Evolutionary conservation across 1,284 basidiomycete species (phyloP), one percentile per base, ranked within the genome.

Genomic region (Thelephora terrestris): DNA sequence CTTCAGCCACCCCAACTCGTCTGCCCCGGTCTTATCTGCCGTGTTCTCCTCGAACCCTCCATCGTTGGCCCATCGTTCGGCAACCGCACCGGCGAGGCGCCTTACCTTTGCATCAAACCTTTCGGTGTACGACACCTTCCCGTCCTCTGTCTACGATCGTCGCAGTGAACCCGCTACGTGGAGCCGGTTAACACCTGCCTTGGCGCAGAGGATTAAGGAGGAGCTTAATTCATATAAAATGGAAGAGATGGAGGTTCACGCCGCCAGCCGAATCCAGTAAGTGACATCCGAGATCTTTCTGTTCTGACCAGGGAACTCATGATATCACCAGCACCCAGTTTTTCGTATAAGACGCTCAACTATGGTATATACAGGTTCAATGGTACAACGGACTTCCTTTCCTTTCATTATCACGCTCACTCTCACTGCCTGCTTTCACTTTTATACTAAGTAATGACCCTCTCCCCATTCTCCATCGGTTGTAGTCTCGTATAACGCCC

Each of bases 241-340:
- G 86, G 93, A 96, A 68, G 90, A 94, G 71, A 96, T 97, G 93
- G 90, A 92, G 61, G 91, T 97, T 52, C 93, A 96, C 66, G 84
- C 86, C 54, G 71, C 84, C 44, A 91, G 88, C 66, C 80, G 89
- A 64, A 79, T 86, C 60, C 84, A 94, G 86, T 90, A 64, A 58
- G 85, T 66, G n/a, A 70, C 23, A 43, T 53, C 54, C 42, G 48
- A 20, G 52, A 43, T 37, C 45, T 53, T 18, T 16, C 40, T 34
- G 14, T 36, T 27, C 32, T 14, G 29, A 12, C 27, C 21, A 5
- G 39, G 18, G 21, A 35, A 27, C 48, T 56, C 43, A 56, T 51
- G 46, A 37, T 32, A 18, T 34, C 42, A 46, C n/a, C 52, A 73
- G 71, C 64, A 80, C 77, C 46, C 78, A 80, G 59, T 79, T 77